A percentile compares a stretch with the other conserved stretches of the same genome.
These are phyloP conservation scores for Pedinophyceae sp. DNA, from an alignment of 139 green algal species.

Conservation along the genomic window DNA sequence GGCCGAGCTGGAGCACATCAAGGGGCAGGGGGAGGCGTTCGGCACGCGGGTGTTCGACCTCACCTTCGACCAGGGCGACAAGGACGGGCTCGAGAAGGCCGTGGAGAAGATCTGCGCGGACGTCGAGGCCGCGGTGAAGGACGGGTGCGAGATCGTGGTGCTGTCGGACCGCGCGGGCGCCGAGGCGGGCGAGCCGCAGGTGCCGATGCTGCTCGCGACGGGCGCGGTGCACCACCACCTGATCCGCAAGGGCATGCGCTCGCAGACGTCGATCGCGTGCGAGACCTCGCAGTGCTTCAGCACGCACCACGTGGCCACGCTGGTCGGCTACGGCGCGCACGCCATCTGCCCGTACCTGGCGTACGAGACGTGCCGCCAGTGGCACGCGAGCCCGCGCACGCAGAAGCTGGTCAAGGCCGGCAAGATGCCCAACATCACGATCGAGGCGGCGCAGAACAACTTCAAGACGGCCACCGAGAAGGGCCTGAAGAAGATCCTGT, in stretches of 20 bases:
- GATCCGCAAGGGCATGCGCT: slow-evolving; percentile 61
- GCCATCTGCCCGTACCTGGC: slow-evolving; percentile 93
- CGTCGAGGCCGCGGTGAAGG: slow-evolving; percentile 65
- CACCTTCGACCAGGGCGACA: slow-evolving; percentile 33
- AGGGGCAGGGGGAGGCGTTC: slow-evolving; percentile 17
- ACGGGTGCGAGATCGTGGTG: slow-evolving; percentile 56
- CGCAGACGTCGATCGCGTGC: slow-evolving; percentile 83
- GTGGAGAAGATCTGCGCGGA: slow-evolving; percentile 49
- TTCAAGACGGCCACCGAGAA: slow-evolving; percentile 87
- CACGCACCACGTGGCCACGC: slow-evolving; percentile 78
- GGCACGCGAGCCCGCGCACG: slow-evolving; percentile 44
- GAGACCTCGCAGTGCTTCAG: slow-evolving; percentile 79
- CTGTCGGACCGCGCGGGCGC: slow-evolving; percentile 36
- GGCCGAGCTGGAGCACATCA: slow-evolving; percentile 62
- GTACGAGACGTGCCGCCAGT: slow-evolving; percentile 89
- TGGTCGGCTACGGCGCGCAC: slow-evolving; percentile 92
- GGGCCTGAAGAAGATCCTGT: slow-evolving; percentile 97
- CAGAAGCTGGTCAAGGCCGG: slow-evolving; percentile 25
- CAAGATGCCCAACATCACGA: slow-evolving; percentile 50
- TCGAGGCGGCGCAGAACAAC: slow-evolving; percentile 61
- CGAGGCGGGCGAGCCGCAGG: slow-evolving; percentile 16
- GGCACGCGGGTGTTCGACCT: slow-evolving; percentile 36
- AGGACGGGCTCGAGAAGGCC: slow-evolving; percentile 33
- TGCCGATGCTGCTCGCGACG: slow-evolving; percentile 79
- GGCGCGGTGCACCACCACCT: slow-evolving; percentile 97